Evolutionary conservation across 164 flowering plant genomes (phyloP), one percentile per base, ranked within the genome.

Genomic region (Saururus chinensis): DNA sequence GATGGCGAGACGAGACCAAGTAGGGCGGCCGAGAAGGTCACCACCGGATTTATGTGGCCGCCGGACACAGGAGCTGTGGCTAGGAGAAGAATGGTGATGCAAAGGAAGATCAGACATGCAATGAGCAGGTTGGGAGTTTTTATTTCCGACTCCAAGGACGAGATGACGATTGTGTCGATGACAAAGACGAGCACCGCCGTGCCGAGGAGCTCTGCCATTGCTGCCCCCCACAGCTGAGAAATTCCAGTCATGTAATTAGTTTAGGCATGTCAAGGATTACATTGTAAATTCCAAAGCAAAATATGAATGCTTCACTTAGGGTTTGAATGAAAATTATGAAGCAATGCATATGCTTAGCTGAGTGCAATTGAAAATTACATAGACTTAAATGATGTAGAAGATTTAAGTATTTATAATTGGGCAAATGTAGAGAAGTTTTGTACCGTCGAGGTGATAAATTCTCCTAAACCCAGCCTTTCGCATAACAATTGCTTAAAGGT

Each of bases 211-310:
- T 84, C 86, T 1, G 81, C 82, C 17, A 79, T 10, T 0, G 84
- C 77, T 58, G 82, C 83, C 60, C 84, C 64, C 89, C 89, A 82
- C 1, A 79, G 71, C 89, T 82, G n/a, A n/a, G n/a, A n/a, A 67
- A 30, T 2, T 30, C 37, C 37, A 30, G 6, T 30, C 37, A 30
- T 30, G 37, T 30, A 30, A 30, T 30, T 30, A 30, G 37, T 30
- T n/a, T 30, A 30, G 37, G 37, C 37, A 30, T 30, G 2, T 30
- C 37, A 30, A 30, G 37, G 6, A 30, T 30, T 30, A 30, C 2
- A 30, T 30, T 30, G 6, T 30, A 6, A 30, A 30, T 30, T 30
- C 37, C 6, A 30, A 30, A 30, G n/a, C n/a, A n/a, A n/a, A n/a
- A n/a, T n/a, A n/a, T n/a, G n/a, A n/a, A 2, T 30, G 37, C 37